phyloP scores from a whole-genome alignment of 768 basidiomycete species.

The Trametes villosa region DNA sequence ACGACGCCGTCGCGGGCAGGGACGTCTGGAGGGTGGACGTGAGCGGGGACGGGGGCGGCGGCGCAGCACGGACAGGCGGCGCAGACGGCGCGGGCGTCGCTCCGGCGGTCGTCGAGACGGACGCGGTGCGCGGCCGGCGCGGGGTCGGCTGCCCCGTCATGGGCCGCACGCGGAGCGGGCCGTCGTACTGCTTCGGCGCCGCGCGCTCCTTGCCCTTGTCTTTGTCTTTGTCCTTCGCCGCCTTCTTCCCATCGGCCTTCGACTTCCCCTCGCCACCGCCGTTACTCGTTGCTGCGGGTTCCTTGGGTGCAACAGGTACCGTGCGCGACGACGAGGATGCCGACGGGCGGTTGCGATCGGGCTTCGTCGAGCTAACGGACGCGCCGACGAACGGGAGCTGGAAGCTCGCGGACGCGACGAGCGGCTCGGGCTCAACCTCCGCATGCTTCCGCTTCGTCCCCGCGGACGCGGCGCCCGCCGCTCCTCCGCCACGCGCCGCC shows the following conservation, averaged over 20 bases:
- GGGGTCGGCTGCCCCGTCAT: conserved; percentile 35
- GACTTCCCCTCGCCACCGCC: conserved; percentile 12
- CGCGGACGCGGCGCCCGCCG: conserved; percentile 22
- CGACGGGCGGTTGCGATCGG: conserved; percentile 17
- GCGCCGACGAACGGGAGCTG: conserved; percentile 48
- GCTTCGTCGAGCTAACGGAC: conserved; percentile 36
- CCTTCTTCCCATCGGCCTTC: conserved; percentile 27
- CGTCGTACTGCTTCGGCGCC: conserved; percentile 41
- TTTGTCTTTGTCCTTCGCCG: conserved; percentile 26
- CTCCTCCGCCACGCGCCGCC: conserved; percentile 30
- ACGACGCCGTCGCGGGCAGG: conserved; percentile 2
- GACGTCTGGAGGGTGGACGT: background rate
- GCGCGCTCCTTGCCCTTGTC: conserved; percentile 26
- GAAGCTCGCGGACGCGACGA: conserved; percentile 36
- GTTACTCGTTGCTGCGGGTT: background rate
- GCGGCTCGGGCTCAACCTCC: conserved; percentile 42
- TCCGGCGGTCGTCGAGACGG: conserved; percentile 20
- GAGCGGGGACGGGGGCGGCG: conserved; percentile 8
- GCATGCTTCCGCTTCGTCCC: conserved; percentile 51
- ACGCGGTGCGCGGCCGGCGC: conserved; percentile 18
- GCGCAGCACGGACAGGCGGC: background rate
- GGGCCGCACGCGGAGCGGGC: conserved; percentile 52
- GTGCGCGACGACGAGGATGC: conserved; percentile 1
- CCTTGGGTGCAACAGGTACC: conserved; percentile 18
- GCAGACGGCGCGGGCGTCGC: conserved; percentile 8